Base-by-base conservation (phyloP, 1,284 basidiomycete species). In the Leccinum laetum region DNA sequence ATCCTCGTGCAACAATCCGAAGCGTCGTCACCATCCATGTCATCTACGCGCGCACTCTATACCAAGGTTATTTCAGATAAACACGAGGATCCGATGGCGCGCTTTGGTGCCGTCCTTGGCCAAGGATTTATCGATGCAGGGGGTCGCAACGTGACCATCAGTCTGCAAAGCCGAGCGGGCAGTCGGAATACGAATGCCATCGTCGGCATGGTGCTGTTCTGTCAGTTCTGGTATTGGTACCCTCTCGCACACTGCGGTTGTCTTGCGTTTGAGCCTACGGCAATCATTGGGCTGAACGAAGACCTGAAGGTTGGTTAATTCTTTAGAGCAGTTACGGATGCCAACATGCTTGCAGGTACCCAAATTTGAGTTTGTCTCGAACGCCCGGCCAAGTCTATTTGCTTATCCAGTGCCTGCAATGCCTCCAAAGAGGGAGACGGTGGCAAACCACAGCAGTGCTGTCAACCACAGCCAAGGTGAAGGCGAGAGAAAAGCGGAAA, bases 171-270 rank as follows among this genome's bases (percentile, higher is more conserved):
- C 72, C 88, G 93, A 67, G 94, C 94, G 5, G 96, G 96, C 5
- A 96, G 91, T 68, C 86, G 85, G 70, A 96, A 98, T 77, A 96
- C 95, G 71, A 93, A 87, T 64, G 94, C 96, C 3, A 94, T 98
- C 67, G 94, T 98, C 49, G 96, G 96, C 32, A 96, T 98, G 93
- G 89, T 92, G 16, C 79, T 99, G 73, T 99, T 99, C 81, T 94
- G 92, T 73, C 96, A 99, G 77, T 98, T 98, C 80, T 99, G 96
- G 96, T 98, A 98, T 77, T 99, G 96, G 96, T 99, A 96, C 79
- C 96, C 96, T 41, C 82, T 98, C 32, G 95, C 95, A n/a, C 96
- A 98, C 74, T 95, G 93, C 71, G 91, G 94, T 16, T 93, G 91
- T 71, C 81, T 99, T 69, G 91, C 95, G 2, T 98, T 99, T 78